Conservation (phyloP, 495 filamentous ascomycete species). For the Xylona heveae region DNA sequence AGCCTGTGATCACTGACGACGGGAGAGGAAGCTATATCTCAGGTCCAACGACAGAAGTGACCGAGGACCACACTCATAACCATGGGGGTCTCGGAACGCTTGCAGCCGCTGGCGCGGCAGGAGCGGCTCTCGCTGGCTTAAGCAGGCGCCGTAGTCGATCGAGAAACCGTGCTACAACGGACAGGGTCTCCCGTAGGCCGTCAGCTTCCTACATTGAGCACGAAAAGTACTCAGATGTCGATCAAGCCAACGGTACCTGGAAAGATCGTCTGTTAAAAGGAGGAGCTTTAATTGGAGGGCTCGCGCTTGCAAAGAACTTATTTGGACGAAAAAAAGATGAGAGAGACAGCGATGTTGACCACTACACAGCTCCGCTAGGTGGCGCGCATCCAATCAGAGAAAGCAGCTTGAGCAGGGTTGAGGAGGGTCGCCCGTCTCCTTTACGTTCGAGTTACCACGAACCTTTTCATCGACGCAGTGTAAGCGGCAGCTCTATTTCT, state of each 20-base stretch:
- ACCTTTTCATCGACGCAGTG: constrained; percentile 18
- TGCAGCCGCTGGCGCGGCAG: constrained; percentile 16
- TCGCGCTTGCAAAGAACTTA: constrained; percentile 38
- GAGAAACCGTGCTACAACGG: constrained; percentile 9
- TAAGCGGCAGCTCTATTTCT: constrained; percentile 19
- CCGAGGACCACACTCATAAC: constrained; percentile 5
- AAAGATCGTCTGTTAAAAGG: constrained; percentile 43
- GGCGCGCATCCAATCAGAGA: constrained; percentile 13
- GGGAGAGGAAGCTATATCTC: constrained; percentile 28
- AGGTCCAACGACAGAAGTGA: constrained; percentile 9
- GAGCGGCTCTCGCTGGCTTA: constrained; percentile 39
- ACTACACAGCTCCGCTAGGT: constrained; percentile 12
- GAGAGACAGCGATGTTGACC: constrained; percentile 35
- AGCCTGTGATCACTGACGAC: constrained; percentile 25
- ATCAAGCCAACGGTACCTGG: constrained; percentile 28
- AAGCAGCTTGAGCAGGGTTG: constrained; percentile 17
- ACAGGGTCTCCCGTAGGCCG: constrained; percentile 13
- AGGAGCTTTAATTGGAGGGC: constrained; percentile 44
- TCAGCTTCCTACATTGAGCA: constrained; percentile 30
- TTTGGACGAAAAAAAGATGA: constrained; percentile 36
- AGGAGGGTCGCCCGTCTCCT: constrained; percentile 17
- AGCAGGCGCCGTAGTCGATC: constrained; percentile 19
- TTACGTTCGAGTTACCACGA: constrained; percentile 16
- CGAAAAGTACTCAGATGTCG: constrained; percentile 36
- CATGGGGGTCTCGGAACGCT: constrained; percentile 8